Evolutionary conservation across 495 filamentous ascomycete genomes (phyloP), one percentile per base, ranked within the genome.

Genomic region (Xylaria intraflava): DNA sequence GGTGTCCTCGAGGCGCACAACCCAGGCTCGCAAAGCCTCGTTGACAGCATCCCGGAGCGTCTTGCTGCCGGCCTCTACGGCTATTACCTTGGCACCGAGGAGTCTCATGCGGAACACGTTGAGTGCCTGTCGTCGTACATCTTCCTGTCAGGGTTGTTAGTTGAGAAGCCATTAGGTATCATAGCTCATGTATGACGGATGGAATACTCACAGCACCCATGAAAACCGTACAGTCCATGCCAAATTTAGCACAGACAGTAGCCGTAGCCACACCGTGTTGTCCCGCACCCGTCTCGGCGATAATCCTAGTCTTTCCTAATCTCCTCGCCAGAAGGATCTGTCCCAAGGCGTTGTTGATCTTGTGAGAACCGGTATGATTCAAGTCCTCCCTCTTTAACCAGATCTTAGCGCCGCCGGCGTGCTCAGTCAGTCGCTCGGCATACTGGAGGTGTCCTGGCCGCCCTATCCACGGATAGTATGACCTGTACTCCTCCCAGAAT

Each of bases 381-480:
- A 96, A 75, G 69, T 96, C 91, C 70, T 96, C 91, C 56, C 92
- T 78, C 71, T 97, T 97, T 44, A 97, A 70, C 87, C 89, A 96
- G 76, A 97, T 92, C 58, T 87, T 95, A 24, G 91, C 91, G 30
- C 91, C 92, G 17, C 88, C 89, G 23, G 86, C 90, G 61, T 93
- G 73, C 43, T 91, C 87, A 0, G 94, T 96, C 47, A 99, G 72
- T 20, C 90, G 82, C 58, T 90, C 84, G 0, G 93, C 94, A 6
- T 87, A 69, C 69, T 99, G 93, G 7, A 99, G 79, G 51, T 90
- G 88, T 56, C 90, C 90, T 14, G 93, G 93, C 4, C 93, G 84
- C 36, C 90, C 89, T 87, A 99, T 99, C 78, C 92, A 99, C 31
- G 88, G 87, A 72, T 99, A 99, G 75, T 95, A 95, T 4, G 89